phyloP scores from a whole-genome alignment of 495 filamentous ascomycete species.

The Lasiosphaeria miniovina region DNA sequence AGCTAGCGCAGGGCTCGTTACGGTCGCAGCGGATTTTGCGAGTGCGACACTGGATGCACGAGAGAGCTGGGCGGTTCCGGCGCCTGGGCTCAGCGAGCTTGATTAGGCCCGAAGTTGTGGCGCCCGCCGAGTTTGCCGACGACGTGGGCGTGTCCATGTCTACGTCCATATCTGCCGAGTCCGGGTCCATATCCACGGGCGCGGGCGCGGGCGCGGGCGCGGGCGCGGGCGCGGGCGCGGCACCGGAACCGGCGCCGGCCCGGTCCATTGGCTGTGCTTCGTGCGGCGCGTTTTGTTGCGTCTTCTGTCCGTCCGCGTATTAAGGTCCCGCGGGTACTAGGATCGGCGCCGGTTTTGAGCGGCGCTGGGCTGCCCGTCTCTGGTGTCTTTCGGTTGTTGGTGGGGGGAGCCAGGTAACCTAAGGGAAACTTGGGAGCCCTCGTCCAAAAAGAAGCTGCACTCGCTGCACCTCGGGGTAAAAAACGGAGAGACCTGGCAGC shows the following conservation, averaged over 20 bases:
- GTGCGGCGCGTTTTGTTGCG: too few relatives aligned
- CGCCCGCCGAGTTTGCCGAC: neutral
- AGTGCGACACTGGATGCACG: conserved; percentile 51
- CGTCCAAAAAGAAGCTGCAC: too few relatives aligned
- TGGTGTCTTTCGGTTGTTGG: neutral
- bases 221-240: neutral
- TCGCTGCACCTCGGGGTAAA: too few relatives aligned
- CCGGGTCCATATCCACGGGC: conserved; percentile 17
- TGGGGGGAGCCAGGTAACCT: neutral
- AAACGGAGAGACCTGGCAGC: too few relatives aligned
- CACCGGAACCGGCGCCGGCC: too few relatives aligned
- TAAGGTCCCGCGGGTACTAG: neutral
- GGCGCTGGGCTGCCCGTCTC: conserved; percentile 3
- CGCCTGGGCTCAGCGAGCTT: conserved; percentile 26
- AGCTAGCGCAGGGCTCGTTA: conserved; percentile 49
- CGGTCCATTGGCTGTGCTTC: too few relatives aligned
- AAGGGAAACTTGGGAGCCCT: neutral
- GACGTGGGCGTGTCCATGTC: conserved; percentile 11
- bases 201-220: neutral
- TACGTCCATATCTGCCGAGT: conserved; percentile 14
- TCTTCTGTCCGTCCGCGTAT: neutral
- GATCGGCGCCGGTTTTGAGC: conserved; percentile 3
- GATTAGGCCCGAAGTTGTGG: neutral
- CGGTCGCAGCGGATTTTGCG: conserved; percentile 58
- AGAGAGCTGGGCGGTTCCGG: conserved; percentile 44